Evolutionary conservation across 1,139 yeast genomes (phyloP).

Genomic region (Yamadazyma friedrichii): DNA sequence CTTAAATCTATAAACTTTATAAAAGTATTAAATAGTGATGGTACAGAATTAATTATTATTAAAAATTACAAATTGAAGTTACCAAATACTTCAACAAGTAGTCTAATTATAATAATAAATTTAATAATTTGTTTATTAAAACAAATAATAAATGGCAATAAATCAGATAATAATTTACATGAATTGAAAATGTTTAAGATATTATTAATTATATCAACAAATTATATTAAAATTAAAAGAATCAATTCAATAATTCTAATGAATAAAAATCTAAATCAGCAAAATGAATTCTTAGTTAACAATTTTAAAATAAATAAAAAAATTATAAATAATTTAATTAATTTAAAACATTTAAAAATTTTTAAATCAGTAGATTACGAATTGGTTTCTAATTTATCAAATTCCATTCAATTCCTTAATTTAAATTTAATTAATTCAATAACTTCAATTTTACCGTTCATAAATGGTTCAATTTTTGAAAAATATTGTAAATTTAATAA

Average conservation of each 20-base stretch:
- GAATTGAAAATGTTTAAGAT: conserved; percentile 29
- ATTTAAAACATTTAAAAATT: conserved; percentile 33
- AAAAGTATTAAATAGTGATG: conserved; percentile 18
- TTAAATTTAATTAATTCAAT: conserved; percentile 30
- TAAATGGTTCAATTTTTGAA: conserved; percentile 42
- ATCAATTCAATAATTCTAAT: conserved; percentile 25
- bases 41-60: conserved; percentile 18
- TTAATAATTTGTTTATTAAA: conserved; percentile 28
- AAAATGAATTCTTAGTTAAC: conserved; percentile 31
- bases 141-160: conserved; percentile 8
- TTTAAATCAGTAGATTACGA: conserved; percentile 9
- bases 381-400: conserved; percentile 13
- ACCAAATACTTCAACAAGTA: conserved; percentile 12
- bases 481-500: conserved; percentile 41
- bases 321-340: conserved; percentile 31
- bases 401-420: conserved; percentile 26
- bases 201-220: conserved; percentile 31
- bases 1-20: conserved; percentile 5
- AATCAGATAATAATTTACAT: neutral
- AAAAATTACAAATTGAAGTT: conserved; percentile 15
- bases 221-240: conserved; percentile 28
- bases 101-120: conserved; percentile 20
- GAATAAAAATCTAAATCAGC: conserved; percentile 21
- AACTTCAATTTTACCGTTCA: conserved; percentile 29
- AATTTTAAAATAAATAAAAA: conserved; percentile 41